phyloP scores from a whole-genome alignment of 2,329 filamentous ascomycete species.

The Chaetomium strumarium region DNA sequence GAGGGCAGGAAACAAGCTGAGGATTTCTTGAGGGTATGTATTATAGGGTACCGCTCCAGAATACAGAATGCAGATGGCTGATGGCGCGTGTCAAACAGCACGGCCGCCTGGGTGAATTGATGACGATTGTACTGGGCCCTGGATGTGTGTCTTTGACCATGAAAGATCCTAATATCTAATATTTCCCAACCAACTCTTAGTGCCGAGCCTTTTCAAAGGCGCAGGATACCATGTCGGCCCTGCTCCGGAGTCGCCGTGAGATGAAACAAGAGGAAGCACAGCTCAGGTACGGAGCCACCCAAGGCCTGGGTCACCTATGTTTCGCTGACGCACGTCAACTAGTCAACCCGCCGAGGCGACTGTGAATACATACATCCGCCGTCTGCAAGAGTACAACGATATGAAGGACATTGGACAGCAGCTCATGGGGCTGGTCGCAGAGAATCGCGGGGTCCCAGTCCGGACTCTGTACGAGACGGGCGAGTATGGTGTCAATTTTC shows the following conservation, averaged over 20 bases:
- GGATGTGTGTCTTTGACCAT: no score
- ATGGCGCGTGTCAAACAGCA: conserved; percentile 5
- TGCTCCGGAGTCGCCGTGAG: not conserved
- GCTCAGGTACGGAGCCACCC: conserved; percentile 10
- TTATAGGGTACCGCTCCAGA: not conserved
- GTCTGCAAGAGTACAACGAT: conserved; percentile 34
- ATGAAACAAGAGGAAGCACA: conserved; percentile 2
- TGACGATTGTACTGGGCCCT: conserved; percentile 13
- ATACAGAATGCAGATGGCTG: not conserved
- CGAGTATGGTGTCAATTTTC: conserved; percentile 29
- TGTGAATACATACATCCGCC: conserved; percentile 25
- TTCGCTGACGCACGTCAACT: not conserved
- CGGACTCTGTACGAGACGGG: conserved; percentile 28
- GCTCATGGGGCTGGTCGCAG: conserved; percentile 35
- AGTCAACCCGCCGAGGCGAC: conserved; percentile 23
- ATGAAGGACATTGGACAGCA: conserved; percentile 35
- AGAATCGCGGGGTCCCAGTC: conserved; percentile 30
- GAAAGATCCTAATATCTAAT: not conserved
- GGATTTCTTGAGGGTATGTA: conserved; percentile 14
- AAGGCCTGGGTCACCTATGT: not conserved
- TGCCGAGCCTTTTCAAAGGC: conserved; percentile 14
- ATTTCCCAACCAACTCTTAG: not conserved
- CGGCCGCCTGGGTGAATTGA: conserved; percentile 17
- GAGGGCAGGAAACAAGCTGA: conserved; percentile 8
- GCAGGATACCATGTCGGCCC: not conserved